A percentile compares a stretch with the other conserved stretches of the same genome.
These are phyloP conservation scores for Fraxinus cuspidata DNA, from an alignment of 257 asterid species.

Conservation along the genomic window DNA sequence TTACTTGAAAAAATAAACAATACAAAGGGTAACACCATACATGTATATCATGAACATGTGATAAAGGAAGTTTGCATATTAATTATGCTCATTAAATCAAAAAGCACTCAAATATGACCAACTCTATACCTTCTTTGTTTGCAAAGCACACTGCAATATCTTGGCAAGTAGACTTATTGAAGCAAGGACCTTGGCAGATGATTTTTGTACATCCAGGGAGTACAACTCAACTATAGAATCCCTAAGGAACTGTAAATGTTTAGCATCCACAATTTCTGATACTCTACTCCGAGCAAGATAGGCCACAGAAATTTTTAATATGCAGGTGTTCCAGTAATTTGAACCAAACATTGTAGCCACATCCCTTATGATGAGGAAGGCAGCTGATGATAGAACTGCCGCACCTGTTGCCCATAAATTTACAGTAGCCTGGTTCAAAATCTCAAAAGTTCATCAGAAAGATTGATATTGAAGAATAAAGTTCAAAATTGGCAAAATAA, in stretches of 20 bases:
- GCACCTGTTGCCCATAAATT: constrained; percentile 90
- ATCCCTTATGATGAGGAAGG: constrained; percentile 62
- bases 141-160: constrained; percentile 60
- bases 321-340: constrained; percentile 60
- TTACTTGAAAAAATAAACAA: neutral
- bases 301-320: constrained; percentile 59
- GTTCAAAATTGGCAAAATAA: neutral
- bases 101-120: neutral
- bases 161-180: constrained; percentile 70
- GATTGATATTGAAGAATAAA: neutral
- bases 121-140: constrained; percentile 71
- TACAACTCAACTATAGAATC: constrained; percentile 67
- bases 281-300: constrained; percentile 64
- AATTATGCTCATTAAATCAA: constrained; percentile 1
- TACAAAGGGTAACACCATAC: neutral
- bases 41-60: neutral
- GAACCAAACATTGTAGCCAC: constrained; percentile 53
- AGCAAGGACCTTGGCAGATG: constrained; percentile 58
- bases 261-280: constrained; percentile 52
- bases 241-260: constrained; percentile 69
- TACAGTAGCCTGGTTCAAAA: constrained; percentile 65
- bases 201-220: constrained; percentile 73
- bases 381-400: constrained; percentile 59
- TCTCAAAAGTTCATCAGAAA: constrained; percentile 21
- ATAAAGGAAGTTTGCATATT: neutral